Conservation (phyloP, 169 alveolate species). For the Eimeria falciformis region DNA sequence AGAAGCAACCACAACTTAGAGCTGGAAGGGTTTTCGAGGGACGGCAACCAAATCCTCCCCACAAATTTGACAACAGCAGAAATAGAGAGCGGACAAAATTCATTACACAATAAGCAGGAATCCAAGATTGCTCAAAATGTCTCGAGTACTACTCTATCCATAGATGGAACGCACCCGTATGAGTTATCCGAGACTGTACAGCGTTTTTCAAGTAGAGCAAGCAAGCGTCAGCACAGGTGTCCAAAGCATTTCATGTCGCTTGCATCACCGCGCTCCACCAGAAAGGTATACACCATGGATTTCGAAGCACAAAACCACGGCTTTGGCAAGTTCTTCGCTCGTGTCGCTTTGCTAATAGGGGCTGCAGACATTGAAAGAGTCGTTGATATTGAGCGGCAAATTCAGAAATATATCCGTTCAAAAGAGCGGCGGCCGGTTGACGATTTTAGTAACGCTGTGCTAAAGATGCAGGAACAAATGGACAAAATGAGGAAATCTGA, state of each 20-base stretch:
- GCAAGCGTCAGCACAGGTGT: not conserved
- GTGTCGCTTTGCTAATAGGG: slow-evolving; percentile 56
- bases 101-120: no score
- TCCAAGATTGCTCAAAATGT: no score
- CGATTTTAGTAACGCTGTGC: no score
- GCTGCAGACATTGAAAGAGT: slow-evolving; percentile 68
- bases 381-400: slow-evolving; percentile 45
- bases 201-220: not conserved
- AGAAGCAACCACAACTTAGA: no score
- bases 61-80: no score
- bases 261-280: slow-evolving; percentile 35
- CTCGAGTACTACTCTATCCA: no score
- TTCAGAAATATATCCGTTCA: slow-evolving; percentile 37
- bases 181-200: not conserved
- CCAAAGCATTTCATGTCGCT: slow-evolving; percentile 54
- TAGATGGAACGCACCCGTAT: no score
- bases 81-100: no score
- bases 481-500: no score
- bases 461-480: no score
- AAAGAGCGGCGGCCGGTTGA: not conserved
- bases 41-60: no score
- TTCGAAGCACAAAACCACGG: slow-evolving; percentile 63
- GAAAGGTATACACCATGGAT: slow-evolving; percentile 41
- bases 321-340: slow-evolving; percentile 55
- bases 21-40: no score